A percentile compares a stretch with the other conserved stretches of the same genome.
Conservation (phyloP, 768 basidiomycete genomes). For the Tricholoma saponaceum region DNA sequence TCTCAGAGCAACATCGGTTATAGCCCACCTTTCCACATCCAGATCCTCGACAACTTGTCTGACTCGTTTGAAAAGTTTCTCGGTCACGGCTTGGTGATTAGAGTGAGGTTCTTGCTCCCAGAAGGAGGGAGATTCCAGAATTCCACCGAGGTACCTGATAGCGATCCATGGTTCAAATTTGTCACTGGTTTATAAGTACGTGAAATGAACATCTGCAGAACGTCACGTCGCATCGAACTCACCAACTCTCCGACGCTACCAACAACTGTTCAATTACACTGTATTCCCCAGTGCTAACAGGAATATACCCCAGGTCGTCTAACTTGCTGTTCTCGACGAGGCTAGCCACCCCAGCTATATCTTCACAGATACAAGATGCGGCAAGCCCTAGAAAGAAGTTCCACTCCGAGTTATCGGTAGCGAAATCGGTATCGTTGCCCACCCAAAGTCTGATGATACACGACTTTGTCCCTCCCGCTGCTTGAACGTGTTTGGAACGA, state of each 20-base stretch:
- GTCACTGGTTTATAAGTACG: not conserved
- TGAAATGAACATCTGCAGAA: not conserved
- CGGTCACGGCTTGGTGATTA: not conserved
- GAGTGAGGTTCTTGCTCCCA: not conserved
- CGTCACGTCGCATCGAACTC: not conserved
- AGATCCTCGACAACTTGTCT: not conserved
- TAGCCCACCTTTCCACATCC: not conserved
- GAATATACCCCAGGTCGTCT: not conserved
- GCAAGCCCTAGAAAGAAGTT: not conserved
- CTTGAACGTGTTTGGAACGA: not conserved
- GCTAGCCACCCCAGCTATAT: not conserved
- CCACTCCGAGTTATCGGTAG: not conserved
- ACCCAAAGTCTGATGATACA: not conserved
- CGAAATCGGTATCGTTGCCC: not conserved
- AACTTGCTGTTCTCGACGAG: not conserved
- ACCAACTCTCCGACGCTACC: not conserved
- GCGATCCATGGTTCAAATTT: not conserved
- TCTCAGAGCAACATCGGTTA: not conserved
- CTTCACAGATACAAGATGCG: not conserved
- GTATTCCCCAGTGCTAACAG: not conserved
- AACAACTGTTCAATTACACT: slow-evolving; percentile 1
- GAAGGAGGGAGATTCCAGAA: not conserved
- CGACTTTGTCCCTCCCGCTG: not conserved
- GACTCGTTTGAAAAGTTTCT: not conserved
- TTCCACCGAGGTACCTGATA: slow-evolving; percentile 1